phyloP scores from a whole-genome alignment of 2,329 filamentous ascomycete species.

The Epichloe gansuensis region DNA sequence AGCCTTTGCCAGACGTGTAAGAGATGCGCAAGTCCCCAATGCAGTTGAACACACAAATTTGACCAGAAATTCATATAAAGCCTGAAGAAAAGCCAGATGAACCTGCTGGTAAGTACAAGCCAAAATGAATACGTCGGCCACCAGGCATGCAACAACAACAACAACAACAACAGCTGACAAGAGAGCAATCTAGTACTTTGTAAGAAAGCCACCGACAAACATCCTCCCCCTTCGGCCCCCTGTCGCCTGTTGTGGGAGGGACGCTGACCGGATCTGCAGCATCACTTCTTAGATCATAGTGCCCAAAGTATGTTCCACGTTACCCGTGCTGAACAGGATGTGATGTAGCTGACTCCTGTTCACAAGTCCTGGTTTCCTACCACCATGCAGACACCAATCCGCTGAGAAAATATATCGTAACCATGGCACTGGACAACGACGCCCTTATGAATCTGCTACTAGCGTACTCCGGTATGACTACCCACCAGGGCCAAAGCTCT shows the following conservation, averaged over 20 bases:
- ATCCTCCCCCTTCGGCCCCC: neutral
- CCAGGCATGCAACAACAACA: neutral
- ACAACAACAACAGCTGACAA: neutral
- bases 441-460: conserved; percentile 66
- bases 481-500: neutral
- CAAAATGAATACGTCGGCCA: neutral
- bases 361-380: conserved; percentile 33
- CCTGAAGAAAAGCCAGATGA: conserved; percentile 56
- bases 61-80: neutral
- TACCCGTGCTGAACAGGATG: neutral
- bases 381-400: conserved; percentile 40
- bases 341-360: conserved; percentile 20
- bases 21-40: neutral
- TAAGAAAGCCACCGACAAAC: conserved; percentile 16
- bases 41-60: neutral
- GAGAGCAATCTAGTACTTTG: conserved; percentile 30
- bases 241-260: neutral
- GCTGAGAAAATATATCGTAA: conserved; percentile 35
- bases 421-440: conserved; percentile 54
- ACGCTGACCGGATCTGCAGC: conserved; percentile 14
- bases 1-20: conserved; percentile 33
- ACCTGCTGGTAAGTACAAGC: conserved; percentile 42
- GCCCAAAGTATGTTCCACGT: conserved; percentile 36
- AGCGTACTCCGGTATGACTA: conserved; percentile 50
- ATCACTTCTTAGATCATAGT: conserved; percentile 66